phyloP scores from a whole-genome alignment of 2,329 filamentous ascomycete species.

The Ophiostoma sp. region DNA sequence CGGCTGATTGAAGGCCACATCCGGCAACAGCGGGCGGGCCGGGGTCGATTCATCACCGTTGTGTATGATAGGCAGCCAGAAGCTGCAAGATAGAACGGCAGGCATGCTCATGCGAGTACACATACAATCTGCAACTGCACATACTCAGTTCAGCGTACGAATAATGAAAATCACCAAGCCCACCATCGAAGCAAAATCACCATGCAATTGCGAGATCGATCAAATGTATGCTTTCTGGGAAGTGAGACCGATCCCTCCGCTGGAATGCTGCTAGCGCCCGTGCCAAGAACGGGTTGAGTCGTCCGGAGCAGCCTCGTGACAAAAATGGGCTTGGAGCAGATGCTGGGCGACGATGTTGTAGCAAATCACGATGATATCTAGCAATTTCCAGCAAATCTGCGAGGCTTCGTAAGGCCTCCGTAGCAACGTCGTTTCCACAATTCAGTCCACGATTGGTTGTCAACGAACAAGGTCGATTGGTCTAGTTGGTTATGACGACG shows the following conservation, averaged over 20 bases:
- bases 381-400: not conserved
- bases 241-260: not conserved
- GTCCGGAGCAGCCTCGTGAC: conserved; percentile 7
- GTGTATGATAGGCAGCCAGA: conserved; percentile 19
- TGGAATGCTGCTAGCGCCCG: conserved; percentile 11
- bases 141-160: too few relatives aligned
- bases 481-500: not conserved
- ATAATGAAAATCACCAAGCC: not conserved
- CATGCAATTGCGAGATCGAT: not conserved
- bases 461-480: not conserved
- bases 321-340: not conserved
- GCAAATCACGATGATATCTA: not conserved
- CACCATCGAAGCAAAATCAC: not conserved
- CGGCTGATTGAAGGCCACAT: conserved; percentile 30
- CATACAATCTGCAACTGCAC: too few relatives aligned
- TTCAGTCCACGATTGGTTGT: not conserved
- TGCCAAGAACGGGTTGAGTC: conserved; percentile 8
- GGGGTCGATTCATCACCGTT: conserved; percentile 32
- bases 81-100: not conserved
- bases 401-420: not conserved
- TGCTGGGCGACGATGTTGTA: not conserved
- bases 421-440: not conserved
- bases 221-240: not conserved
- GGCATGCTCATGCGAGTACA: not conserved
- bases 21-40: conserved; percentile 28